Evolutionary conservation across 2,329 filamentous ascomycete species (phyloP).

Genomic region (Penicillium hesseltinei): DNA sequence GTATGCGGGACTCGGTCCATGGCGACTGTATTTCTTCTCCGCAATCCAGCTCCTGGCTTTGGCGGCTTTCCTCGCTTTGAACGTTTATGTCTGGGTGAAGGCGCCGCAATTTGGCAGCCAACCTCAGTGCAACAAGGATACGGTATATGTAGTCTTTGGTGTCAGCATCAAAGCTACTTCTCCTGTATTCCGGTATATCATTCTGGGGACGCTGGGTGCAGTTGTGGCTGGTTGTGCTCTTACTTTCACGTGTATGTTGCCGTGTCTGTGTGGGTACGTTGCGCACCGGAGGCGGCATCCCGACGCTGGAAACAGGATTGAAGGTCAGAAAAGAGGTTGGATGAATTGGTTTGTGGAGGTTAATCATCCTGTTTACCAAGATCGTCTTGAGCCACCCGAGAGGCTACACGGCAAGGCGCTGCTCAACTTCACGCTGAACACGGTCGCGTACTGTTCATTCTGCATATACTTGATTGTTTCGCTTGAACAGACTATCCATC

Average conservation of each 20-base stretch:
- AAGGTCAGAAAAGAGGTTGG: slow-evolving; percentile 1
- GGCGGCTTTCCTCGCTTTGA: slow-evolving; percentile 16
- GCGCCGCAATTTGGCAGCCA: slow-evolving; percentile 18
- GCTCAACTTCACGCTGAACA: slow-evolving; percentile 13
- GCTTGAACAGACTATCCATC: slow-evolving; percentile 19
- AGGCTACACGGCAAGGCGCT: slow-evolving; percentile 9
- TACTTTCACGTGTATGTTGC: slow-evolving; percentile 14
- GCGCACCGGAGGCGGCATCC: slow-evolving; percentile 2
- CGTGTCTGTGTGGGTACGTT: slow-evolving; percentile 12
- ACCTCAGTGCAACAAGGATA: slow-evolving; percentile 13
- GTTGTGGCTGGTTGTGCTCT: slow-evolving; percentile 8
- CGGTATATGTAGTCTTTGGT: slow-evolving; percentile 18
- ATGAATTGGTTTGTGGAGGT: slow-evolving; percentile 9
- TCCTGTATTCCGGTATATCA: slow-evolving; percentile 19
- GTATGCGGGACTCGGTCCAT: slow-evolving; percentile 17
- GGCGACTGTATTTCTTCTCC: slow-evolving; percentile 16
- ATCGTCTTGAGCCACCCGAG: neutral
- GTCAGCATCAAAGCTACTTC: slow-evolving; percentile 17
- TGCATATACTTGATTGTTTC: slow-evolving; percentile 21
- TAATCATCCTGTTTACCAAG: neutral
- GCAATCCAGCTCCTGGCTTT: slow-evolving; percentile 11
- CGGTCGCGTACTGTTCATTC: slow-evolving; percentile 13
- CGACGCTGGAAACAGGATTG: neutral
- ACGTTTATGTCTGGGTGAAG: slow-evolving; percentile 18
- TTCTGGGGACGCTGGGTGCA: slow-evolving; percentile 10